Base-by-base conservation (phyloP, 2,329 filamentous ascomycete species). In the Curvularia verruculosa region DNA sequence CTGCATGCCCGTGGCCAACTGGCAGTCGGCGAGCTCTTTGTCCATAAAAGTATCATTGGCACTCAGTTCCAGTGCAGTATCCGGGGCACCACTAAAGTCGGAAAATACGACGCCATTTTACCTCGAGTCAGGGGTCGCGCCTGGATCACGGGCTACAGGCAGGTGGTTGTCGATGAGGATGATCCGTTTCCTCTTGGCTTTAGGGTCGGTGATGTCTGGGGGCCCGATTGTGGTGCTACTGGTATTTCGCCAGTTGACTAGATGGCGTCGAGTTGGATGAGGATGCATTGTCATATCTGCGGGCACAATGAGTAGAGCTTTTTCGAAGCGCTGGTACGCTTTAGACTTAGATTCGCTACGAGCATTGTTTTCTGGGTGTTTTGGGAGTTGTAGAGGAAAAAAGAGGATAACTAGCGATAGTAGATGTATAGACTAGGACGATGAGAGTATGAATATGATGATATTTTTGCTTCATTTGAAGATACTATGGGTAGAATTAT, bases 101-200 rank as follows among this genome's bases (percentile, higher is more conserved):
- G 78, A 0, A 41, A 70, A 0, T 77, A 75, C 36, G 65, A 75
- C 23, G 80, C 79, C 3, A 68, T 82, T 12, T 49, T 79, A 6
- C 75, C 80, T 0, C 76, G 71, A 0, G 68, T 82, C 2, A 77
- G 79, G 47, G 80, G 80, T 0, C 67, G 78, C 19, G 80, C 74
- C 2, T 82, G 80, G 80, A 78, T 82, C 45, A 81, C 79, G 0
- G 72, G 78, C 23, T 78, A 75, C 58, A 79, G 80, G 59, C 75
- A 80, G 50, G 67, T 78, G 2, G 69, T 80, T n/a, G 59, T 82
- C 10, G 79, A 81, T 54, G 73, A 77, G 1, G 71, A 71, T 0
- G 80, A 82, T 63, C 80, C 80, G 0, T 82, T 79, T 55, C 80
- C 78, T 2, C n/a, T 48, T 18, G 58, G 58, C 4, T 80, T 83